phyloP scores from a whole-genome alignment of 371 early-diverging fungal genomes.

The Edhazardia aedis region DNA sequence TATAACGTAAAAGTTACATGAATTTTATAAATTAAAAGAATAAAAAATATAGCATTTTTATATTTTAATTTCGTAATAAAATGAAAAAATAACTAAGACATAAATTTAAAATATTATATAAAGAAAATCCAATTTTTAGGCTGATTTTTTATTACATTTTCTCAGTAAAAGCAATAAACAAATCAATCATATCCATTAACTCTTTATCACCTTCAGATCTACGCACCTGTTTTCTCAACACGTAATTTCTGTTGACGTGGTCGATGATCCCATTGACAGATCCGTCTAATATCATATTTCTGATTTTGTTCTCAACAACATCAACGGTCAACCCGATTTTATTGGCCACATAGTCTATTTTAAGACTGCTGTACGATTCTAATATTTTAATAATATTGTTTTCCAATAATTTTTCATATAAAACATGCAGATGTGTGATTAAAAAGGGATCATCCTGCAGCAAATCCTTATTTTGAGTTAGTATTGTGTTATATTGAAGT shows the following conservation, averaged over 20 bases:
- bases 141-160: too few species aligned
- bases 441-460: conserved; percentile 37
- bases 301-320: conserved; percentile 42
- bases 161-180: too few species aligned
- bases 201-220: too few species aligned
- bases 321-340: conserved; percentile 23
- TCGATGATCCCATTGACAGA: conserved; percentile 44
- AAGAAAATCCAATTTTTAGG: too few species aligned
- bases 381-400: conserved; percentile 47
- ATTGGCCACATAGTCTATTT: conserved; percentile 34
- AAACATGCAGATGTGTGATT: conserved; percentile 26
- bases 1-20: too few species aligned
- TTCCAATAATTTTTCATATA: conserved; percentile 43
- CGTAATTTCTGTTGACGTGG: conserved; percentile 20
- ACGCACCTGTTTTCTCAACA: too few species aligned
- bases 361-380: conserved; percentile 46
- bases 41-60: too few species aligned
- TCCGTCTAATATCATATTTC: conserved; percentile 46
- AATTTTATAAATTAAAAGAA: too few species aligned
- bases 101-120: too few species aligned
- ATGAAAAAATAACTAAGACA: too few species aligned
- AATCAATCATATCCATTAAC: too few species aligned
- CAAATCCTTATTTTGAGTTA: conserved; percentile 13
- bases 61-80: too few species aligned
- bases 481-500: conserved; percentile 25